These are phyloP conservation scores for Linum tenue DNA, from an alignment of 345 rosid species.

Conservation along the genomic window DNA sequence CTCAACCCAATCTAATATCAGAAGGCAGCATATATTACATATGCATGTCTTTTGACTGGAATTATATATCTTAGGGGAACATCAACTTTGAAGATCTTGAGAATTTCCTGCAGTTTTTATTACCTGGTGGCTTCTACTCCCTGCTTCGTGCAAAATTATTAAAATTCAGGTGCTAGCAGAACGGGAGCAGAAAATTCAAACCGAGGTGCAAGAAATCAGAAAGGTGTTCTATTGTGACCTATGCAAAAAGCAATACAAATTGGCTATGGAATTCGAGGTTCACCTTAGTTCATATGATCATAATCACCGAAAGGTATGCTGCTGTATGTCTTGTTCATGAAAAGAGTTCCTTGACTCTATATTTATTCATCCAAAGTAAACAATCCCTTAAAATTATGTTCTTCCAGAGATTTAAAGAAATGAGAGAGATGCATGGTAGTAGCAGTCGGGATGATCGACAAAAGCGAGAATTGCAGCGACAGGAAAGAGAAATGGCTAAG, in stretches of 20 bases:
- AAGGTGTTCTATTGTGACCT: conserved; percentile 92
- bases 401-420: conserved; percentile 86
- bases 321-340: neutral
- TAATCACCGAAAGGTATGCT: conserved; percentile 87
- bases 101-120: conserved; percentile 93
- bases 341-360: neutral
- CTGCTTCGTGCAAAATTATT: conserved; percentile 98
- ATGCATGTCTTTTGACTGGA: conserved; percentile 66
- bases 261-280: conserved; percentile 92
- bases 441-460: conserved; percentile 89
- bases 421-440: conserved; percentile 83
- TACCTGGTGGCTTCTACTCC: conserved; percentile 99
- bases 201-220: conserved; percentile 83
- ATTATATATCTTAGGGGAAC: conserved; percentile 65
- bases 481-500: conserved; percentile 85
- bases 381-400: neutral
- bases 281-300: conserved; percentile 96
- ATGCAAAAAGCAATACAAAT: conserved; percentile 93
- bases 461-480: conserved; percentile 82
- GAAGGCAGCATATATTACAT: conserved; percentile 76
- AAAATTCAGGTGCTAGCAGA: conserved; percentile 99
- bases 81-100: conserved; percentile 72
- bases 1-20: conserved; percentile 45
- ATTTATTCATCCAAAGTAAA: no score
- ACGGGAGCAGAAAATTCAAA: conserved; percentile 97